Conservation (phyloP, 1,139 yeast genomes). For the Suhomyces coccinellae region DNA sequence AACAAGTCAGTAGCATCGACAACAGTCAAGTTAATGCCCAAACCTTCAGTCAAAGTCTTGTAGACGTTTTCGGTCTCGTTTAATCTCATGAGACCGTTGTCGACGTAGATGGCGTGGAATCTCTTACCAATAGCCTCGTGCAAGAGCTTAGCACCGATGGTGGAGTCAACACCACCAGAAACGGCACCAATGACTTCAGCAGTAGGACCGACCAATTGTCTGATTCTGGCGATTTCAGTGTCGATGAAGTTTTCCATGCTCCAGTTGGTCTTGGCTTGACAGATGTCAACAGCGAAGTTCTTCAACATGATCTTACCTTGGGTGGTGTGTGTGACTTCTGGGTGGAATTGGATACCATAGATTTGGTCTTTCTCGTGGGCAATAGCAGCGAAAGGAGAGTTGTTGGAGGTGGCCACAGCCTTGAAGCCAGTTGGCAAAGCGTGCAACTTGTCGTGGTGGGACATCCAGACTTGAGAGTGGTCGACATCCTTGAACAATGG, state of each 20-base stretch:
- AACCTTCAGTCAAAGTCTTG: conserved; percentile 85
- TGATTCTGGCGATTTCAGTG: conserved; percentile 91
- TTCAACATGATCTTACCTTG: conserved; percentile 84
- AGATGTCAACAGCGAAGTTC: conserved; percentile 91
- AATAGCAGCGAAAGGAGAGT: conserved; percentile 95
- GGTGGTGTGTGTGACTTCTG: conserved; percentile 95
- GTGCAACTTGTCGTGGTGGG: conserved; percentile 95
- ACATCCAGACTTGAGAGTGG: conserved; percentile 98
- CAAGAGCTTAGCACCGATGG: conserved; percentile 98
- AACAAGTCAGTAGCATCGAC: conserved; percentile 93
- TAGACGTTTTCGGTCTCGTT: conserved; percentile 89
- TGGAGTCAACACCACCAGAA: conserved; percentile 99
- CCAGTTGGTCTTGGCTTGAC: conserved; percentile 90
- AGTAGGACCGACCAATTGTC: conserved; percentile 89
- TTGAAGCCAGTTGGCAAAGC: conserved; percentile 88
- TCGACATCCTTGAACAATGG: conserved; percentile 85
- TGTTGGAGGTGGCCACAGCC: conserved; percentile 86
- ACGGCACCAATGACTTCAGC: conserved; percentile 99
- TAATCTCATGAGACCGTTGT: conserved; percentile 95
- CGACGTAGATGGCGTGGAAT: conserved; percentile 97
- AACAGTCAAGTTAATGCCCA: conserved; percentile 92
- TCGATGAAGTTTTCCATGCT: conserved; percentile 97
- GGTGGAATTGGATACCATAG: conserved; percentile 98
- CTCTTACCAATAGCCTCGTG: conserved; percentile 98
- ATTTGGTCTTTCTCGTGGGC: conserved; percentile 71